These are phyloP conservation scores for Aspergillus asperescens DNA, from an alignment of 495 filamentous ascomycete species.

Conservation along the genomic window DNA sequence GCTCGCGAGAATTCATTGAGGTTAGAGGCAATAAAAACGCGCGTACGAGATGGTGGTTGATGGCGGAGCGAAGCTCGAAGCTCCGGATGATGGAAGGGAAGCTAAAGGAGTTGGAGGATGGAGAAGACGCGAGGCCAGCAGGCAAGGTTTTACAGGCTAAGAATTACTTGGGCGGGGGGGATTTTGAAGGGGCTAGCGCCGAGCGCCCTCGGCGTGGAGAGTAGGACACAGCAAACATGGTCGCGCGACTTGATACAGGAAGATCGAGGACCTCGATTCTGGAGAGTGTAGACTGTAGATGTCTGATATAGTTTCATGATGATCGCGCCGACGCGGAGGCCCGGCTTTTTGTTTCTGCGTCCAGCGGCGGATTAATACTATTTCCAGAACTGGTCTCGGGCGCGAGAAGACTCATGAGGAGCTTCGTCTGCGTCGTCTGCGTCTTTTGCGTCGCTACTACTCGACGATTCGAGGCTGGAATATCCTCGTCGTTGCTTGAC, in stretches of 20 bases:
- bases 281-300: too few relatives aligned
- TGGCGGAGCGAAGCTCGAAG: conserved; percentile 28
- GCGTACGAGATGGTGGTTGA: conserved; percentile 20
- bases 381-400: conserved; percentile 33
- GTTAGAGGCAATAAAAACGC: conserved; percentile 10
- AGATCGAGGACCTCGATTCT: conserved; percentile 10
- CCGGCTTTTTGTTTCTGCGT: conserved; percentile 49
- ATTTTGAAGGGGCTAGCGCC: conserved; percentile 41
- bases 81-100: conserved; percentile 21
- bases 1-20: conserved; percentile 44
- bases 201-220: conserved; percentile 30
- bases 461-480: neutral
- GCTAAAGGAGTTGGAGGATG: conserved; percentile 26
- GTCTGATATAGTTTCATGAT: conserved; percentile 32
- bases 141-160: conserved; percentile 43
- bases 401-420: neutral
- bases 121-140: conserved; percentile 28
- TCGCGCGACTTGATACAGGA: conserved; percentile 22
- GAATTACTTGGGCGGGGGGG: conserved; percentile 32
- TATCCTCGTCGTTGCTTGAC: neutral
- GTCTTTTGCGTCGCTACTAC: neutral
- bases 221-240: conserved; percentile 35
- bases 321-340: conserved; percentile 36
- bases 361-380: conserved; percentile 47
- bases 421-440: neutral